phyloP scores from a whole-genome alignment of 2,329 filamentous ascomycete genomes.

The Pseudogymnoascus sp. region DNA sequence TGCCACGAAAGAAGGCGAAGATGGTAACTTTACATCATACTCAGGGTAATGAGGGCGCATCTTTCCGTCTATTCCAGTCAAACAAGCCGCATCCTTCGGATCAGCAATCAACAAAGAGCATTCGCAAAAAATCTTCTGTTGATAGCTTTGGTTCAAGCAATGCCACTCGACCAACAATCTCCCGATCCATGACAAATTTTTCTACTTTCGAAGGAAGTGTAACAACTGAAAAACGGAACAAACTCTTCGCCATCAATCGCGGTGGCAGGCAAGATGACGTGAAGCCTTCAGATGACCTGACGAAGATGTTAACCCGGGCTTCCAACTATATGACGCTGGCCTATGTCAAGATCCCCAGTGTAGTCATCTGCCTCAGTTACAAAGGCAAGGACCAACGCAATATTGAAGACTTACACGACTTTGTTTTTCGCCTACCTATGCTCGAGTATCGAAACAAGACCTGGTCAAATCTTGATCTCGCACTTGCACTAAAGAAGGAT shows the following conservation, averaged over 20 bases:
- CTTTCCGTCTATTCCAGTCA: constrained; percentile 37
- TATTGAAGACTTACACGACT: constrained; percentile 91
- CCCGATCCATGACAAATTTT: constrained; percentile 20
- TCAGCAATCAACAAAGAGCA: constrained; percentile 19
- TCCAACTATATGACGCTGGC: constrained; percentile 97
- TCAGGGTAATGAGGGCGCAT: constrained; percentile 27
- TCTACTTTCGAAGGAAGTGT: constrained; percentile 21
- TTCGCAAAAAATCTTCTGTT: constrained; percentile 26
- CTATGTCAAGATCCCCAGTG: constrained; percentile 88
- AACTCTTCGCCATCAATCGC: constrained; percentile 45
- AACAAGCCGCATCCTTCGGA: constrained; percentile 23
- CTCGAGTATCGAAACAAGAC: constrained; percentile 98
- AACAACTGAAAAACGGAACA: constrained; percentile 28
- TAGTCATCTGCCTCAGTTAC: constrained; percentile 91
- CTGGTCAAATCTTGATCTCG: constrained; percentile 95
- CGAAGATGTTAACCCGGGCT: constrained; percentile 90
- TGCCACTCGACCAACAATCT: constrained; percentile 21
- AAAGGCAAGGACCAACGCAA: constrained; percentile 95
- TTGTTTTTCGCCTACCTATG: constrained; percentile 89
- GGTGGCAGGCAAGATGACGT: constrained; percentile 47
- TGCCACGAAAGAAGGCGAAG: constrained; percentile 13
- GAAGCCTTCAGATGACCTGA: constrained; percentile 74
- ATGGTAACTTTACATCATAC: constrained; percentile 23
- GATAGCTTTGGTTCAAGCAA: constrained; percentile 26
- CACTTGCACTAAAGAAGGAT: constrained; percentile 85